These are phyloP conservation scores for Bullera alba DNA, from an alignment of 768 basidiomycete genomes.

Conservation along the genomic window DNA sequence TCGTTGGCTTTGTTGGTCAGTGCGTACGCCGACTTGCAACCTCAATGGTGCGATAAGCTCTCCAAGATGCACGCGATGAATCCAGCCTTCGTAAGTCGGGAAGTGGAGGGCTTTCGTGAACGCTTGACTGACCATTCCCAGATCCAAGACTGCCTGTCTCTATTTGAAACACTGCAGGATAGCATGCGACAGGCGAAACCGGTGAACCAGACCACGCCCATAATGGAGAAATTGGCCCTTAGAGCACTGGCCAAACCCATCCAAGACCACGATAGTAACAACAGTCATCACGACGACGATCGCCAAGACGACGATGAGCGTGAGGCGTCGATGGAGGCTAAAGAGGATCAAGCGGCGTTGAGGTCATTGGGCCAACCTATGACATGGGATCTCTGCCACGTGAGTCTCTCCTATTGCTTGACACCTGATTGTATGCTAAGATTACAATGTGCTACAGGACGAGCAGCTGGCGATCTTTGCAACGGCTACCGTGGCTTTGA, in stretches of 20 bases:
- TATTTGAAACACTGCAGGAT: slow-evolving; percentile 35
- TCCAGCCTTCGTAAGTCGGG: slow-evolving; percentile 53
- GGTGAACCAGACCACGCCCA: slow-evolving; percentile 34
- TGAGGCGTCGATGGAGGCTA: background rate
- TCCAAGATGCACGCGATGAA: slow-evolving; percentile 53
- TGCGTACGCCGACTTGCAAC: slow-evolving; percentile 50
- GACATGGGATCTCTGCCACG: slow-evolving; percentile 7
- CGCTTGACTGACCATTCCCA: slow-evolving; percentile 3
- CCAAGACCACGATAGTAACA: no score
- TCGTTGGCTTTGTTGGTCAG: slow-evolving; percentile 45
- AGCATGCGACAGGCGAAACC: slow-evolving; percentile 26
- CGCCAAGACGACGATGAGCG: no score
- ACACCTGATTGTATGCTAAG: background rate
- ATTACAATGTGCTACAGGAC: slow-evolving; percentile 22
- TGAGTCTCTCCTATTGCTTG: background rate
- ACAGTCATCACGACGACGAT: no score
- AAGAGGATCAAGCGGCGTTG: background rate
- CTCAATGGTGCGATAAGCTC: slow-evolving; percentile 48
- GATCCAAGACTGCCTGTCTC: slow-evolving; percentile 38
- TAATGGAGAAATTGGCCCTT: slow-evolving; percentile 36
- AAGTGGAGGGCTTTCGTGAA: background rate
- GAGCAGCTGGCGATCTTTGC: slow-evolving; percentile 41
- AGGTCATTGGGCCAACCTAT: background rate
- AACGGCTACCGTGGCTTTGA: slow-evolving; percentile 35
- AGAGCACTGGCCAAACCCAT: slow-evolving; percentile 7